A percentile compares a stretch with the other conserved stretches of the same genome.
Conservation (phyloP, 371 early-diverging fungal species). For the Mortierella sp. region DNA sequence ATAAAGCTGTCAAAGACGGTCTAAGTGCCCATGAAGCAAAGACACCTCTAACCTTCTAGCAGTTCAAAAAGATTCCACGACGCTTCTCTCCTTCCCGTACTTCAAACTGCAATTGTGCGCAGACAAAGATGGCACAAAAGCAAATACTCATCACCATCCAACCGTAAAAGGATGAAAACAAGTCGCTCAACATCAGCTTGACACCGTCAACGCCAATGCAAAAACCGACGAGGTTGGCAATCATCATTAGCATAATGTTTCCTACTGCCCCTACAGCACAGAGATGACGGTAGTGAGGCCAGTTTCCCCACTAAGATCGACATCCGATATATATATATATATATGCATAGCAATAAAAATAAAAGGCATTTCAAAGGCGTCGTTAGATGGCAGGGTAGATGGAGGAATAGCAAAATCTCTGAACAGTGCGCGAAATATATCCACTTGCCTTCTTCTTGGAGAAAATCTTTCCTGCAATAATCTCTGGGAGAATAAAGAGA, state of each 20-base stretch:
- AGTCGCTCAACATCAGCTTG: slow-evolving; percentile 62
- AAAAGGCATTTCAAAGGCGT: neutral
- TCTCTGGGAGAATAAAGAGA: slow-evolving; percentile 88
- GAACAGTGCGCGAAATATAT: slow-evolving; percentile 1
- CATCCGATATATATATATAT: neutral
- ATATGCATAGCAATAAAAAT: neutral
- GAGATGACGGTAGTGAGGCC: slow-evolving; percentile 80
- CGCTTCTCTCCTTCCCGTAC: slow-evolving; percentile 77
- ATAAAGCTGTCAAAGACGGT: too few species aligned
- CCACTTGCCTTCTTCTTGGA: slow-evolving; percentile 58
- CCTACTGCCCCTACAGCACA: slow-evolving; percentile 85
- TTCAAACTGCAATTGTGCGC: slow-evolving; percentile 89
- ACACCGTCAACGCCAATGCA: slow-evolving; percentile 89
- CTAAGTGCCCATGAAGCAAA: neutral
- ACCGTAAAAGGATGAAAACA: slow-evolving; percentile 37
- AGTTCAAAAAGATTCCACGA: slow-evolving; percentile 50
- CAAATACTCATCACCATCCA: slow-evolving; percentile 35
- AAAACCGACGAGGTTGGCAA: slow-evolving; percentile 96
- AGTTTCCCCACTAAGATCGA: slow-evolving; percentile 61
- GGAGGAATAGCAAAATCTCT: neutral
- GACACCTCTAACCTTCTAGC: slow-evolving; percentile 5
- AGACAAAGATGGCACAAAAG: slow-evolving; percentile 70
- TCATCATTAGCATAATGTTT: slow-evolving; percentile 94
- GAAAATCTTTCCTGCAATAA: slow-evolving; percentile 72
- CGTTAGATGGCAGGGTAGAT: neutral